phyloP scores from a whole-genome alignment of 2,329 filamentous ascomycete species.

The Xylaria sp. region DNA sequence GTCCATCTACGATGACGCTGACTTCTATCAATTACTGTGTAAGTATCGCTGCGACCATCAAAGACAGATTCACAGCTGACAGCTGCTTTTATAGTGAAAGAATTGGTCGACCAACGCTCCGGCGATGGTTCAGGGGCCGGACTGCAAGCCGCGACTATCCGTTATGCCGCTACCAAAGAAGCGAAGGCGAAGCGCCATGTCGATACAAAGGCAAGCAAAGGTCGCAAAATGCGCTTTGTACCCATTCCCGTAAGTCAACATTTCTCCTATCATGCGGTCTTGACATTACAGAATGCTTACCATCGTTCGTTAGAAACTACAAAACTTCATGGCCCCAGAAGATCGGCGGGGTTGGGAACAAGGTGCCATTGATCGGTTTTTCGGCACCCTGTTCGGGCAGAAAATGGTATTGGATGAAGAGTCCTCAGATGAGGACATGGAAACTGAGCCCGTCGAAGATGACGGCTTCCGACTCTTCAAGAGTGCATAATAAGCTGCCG shows the following conservation, averaged over 20 bases:
- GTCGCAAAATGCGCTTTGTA: slow-evolving; percentile 85
- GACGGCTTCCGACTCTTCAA: slow-evolving; percentile 50
- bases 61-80: slow-evolving; percentile 1
- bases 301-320: slow-evolving; percentile 79
- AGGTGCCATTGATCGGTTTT: slow-evolving; percentile 70
- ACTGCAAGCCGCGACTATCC: slow-evolving; percentile 47
- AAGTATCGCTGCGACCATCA: background rate
- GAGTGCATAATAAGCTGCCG: slow-evolving; percentile 4
- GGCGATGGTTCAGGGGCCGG: slow-evolving; percentile 52
- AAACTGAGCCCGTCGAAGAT: slow-evolving; percentile 47
- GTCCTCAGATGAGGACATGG: slow-evolving; percentile 45
- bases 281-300: slow-evolving; percentile 3
- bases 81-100: slow-evolving; percentile 56
- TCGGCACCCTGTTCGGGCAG: slow-evolving; percentile 68
- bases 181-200: slow-evolving; percentile 77
- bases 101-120: slow-evolving; percentile 84
- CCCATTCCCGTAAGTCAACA: slow-evolving; percentile 13
- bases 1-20: slow-evolving; percentile 81
- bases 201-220: slow-evolving; percentile 92
- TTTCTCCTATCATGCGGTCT: background rate
- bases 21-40: slow-evolving; percentile 84
- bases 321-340: slow-evolving; percentile 96
- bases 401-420: slow-evolving; percentile 61
- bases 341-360: slow-evolving; percentile 76
- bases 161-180: slow-evolving; percentile 65